phyloP scores from a whole-genome alignment of 2,329 filamentous ascomycete species.

The Sclerotinia trifoliorum region DNA sequence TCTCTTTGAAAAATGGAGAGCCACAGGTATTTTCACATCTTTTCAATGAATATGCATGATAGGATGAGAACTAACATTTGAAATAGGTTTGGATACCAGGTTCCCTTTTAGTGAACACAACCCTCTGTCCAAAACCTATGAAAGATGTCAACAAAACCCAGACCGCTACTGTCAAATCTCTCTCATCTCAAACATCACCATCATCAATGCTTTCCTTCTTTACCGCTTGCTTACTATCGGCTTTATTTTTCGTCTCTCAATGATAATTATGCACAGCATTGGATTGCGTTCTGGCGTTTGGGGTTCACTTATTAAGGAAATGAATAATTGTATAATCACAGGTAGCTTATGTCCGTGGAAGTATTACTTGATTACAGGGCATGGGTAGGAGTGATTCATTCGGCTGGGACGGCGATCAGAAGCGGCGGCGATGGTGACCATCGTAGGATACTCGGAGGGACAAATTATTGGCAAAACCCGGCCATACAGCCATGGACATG shows the following conservation, averaged over 20 bases:
- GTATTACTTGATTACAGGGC: background rate
- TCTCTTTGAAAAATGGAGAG: slow-evolving; percentile 9
- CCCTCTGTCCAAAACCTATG: slow-evolving; percentile 18
- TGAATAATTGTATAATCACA: slow-evolving; percentile 2
- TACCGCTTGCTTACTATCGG: background rate
- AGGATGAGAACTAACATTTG: background rate
- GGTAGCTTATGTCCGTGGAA: background rate
- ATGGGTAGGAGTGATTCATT: background rate
- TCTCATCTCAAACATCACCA: slow-evolving; percentile 6
- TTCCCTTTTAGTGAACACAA: slow-evolving; percentile 20
- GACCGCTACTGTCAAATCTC: background rate
- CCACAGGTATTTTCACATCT: slow-evolving; percentile 13
- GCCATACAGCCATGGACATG: background rate
- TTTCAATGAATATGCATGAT: background rate
- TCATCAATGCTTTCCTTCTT: background rate
- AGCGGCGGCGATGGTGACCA: background rate
- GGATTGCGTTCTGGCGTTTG: slow-evolving; percentile 15
- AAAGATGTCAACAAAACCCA: slow-evolving; percentile 24
- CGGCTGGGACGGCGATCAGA: background rate
- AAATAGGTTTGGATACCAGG: slow-evolving; percentile 20
- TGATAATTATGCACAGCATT: slow-evolving; percentile 12
- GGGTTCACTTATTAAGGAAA: background rate
- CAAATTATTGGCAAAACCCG: background rate
- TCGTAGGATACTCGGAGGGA: background rate
- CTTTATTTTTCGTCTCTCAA: slow-evolving; percentile 1